Conservation (phyloP, 371 early-diverging fungal genomes). For the Batrachochytrium dendrobatidis region DNA sequence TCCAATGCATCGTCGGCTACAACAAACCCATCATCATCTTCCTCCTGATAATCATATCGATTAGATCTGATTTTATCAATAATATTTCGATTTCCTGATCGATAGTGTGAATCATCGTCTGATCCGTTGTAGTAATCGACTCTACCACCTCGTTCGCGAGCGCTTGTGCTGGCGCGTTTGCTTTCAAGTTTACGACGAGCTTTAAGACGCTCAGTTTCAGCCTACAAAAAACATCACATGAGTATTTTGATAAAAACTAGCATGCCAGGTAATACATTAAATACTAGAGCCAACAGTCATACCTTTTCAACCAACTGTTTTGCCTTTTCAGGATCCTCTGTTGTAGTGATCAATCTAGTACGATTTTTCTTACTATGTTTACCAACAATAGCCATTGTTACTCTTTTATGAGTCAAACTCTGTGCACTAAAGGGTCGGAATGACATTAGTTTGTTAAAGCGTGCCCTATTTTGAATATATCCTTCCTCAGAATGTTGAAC, state of each 20-base stretch:
- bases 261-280: background rate
- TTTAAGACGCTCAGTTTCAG: conserved; percentile 30
- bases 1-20: conserved; percentile 18
- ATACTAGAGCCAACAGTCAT: too few species aligned
- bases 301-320: conserved; percentile 26
- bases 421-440: conserved; percentile 60
- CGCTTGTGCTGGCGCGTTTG: conserved; percentile 20
- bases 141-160: conserved; percentile 8
- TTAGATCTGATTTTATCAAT: background rate
- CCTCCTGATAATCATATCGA: conserved; percentile 18
- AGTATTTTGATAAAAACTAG: conserved; percentile 5
- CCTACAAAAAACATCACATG: conserved; percentile 14
- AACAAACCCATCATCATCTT: conserved; percentile 20
- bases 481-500: conserved; percentile 54
- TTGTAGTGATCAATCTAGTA: conserved; percentile 56
- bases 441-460: conserved; percentile 57
- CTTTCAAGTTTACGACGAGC: conserved; percentile 28
- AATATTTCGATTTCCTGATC: background rate
- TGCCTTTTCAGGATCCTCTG: conserved; percentile 27
- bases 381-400: conserved; percentile 59
- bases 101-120: conserved; percentile 9
- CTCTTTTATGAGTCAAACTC: conserved; percentile 55
- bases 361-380: conserved; percentile 54
- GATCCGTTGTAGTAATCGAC: conserved; percentile 23
- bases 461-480: conserved; percentile 58